Percentiles rank a stretch among this genome's conserved stretches.
Evolutionary conservation across 129 eudicot species (phyloP).

Genomic region (Scalesia atractyloides): DNA sequence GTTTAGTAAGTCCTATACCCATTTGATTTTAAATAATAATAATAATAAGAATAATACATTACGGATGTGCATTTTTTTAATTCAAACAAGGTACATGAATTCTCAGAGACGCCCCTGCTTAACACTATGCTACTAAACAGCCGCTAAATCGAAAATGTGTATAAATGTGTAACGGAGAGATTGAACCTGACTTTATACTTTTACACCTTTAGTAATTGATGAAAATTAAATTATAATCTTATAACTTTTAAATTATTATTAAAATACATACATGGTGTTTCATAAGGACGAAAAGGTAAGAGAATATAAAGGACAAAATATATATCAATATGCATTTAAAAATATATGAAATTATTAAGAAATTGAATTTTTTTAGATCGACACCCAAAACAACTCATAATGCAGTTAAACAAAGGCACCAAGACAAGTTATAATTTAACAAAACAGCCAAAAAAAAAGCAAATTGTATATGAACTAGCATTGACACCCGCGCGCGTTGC

Average conservation of each 20-base stretch:
- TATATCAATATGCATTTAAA: neutral
- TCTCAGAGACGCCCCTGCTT: no score
- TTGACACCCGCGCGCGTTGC: no score
- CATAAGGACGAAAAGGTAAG: conserved; percentile 29
- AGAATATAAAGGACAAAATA: conserved; percentile 13
- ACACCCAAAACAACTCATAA: conserved; percentile 17
- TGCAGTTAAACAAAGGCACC: conserved; percentile 27
- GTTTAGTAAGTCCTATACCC: no score
- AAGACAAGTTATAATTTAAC: conserved; percentile 39
- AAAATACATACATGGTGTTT: conserved; percentile 11
- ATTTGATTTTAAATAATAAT: no score
- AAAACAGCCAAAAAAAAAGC: conserved; percentile 30
- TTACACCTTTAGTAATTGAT: neutral
- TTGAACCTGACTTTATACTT: neutral
- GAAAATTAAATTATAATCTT: neutral
- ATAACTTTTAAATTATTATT: neutral
- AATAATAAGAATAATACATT: no score
- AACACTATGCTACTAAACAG: no score
- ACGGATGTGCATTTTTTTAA: no score
- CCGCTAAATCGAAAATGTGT: no score
- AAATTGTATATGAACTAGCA: neutral
- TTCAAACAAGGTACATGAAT: no score
- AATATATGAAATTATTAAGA: neutral
- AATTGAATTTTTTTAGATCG: neutral
- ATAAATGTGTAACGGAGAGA: neutral